These are phyloP conservation scores for Aspergillus sp. DNA, from an alignment of 2,329 filamentous ascomycete genomes.

Conservation along the genomic window DNA sequence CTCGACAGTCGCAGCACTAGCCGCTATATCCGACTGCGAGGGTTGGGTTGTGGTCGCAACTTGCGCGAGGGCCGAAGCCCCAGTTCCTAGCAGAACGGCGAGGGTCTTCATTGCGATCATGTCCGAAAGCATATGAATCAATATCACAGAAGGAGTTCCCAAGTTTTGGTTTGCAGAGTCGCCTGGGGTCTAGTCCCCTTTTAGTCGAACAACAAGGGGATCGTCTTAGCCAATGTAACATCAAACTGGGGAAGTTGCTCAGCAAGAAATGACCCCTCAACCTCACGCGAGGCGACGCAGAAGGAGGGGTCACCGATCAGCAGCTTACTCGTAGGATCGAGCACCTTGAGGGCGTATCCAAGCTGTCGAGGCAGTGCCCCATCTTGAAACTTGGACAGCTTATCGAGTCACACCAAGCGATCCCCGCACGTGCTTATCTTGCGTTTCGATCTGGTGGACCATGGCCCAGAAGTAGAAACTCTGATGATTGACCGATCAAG, in stretches of 20 bases:
- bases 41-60: conserved; percentile 27
- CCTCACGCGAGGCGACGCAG: background rate
- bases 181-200: background rate
- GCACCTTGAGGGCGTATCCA: background rate
- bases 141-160: background rate
- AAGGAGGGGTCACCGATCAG: background rate
- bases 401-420: background rate
- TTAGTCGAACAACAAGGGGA: background rate
- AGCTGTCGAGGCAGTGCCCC: no score
- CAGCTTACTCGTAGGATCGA: background rate
- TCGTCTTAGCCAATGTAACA: background rate
- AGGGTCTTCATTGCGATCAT: conserved; percentile 51
- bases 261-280: background rate
- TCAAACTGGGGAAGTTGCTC: background rate
- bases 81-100: conserved; percentile 25
- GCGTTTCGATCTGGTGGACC: no score
- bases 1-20: conserved; percentile 56
- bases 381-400: background rate
- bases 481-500: no score
- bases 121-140: background rate
- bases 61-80: conserved; percentile 27
- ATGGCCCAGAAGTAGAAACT: no score
- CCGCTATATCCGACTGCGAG: conserved; percentile 28
- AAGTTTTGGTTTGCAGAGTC: background rate
- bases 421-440: background rate